A percentile compares a stretch with the other conserved stretches of the same genome.
Conservation (phyloP, 306 rosid species). For the Rosa chinensis region DNA sequence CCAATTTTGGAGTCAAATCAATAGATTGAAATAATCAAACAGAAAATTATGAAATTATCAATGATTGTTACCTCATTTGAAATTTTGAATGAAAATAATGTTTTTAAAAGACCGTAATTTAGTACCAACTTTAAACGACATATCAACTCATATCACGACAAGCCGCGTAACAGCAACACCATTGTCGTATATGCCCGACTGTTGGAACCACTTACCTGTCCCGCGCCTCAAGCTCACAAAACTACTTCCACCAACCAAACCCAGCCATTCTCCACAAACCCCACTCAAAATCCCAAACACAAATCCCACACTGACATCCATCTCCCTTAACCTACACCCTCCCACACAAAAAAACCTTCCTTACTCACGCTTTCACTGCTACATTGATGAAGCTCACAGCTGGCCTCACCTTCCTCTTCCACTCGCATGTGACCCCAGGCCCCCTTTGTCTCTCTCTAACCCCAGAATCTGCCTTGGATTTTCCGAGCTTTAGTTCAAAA, state of each 20-base stretch:
- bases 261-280: neutral
- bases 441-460: neutral
- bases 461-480: neutral
- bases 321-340: neutral
- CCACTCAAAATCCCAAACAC: neutral
- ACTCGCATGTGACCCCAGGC: slow-evolving; percentile 60
- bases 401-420: slow-evolving; percentile 38
- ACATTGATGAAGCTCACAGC: slow-evolving; percentile 62
- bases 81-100: no score
- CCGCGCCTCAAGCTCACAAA: neutral
- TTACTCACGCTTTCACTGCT: slow-evolving; percentile 22
- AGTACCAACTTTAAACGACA: neutral
- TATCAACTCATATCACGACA: neutral
- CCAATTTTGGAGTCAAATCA: no score
- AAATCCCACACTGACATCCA: neutral
- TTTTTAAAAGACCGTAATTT: no score
- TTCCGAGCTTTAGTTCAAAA: neutral
- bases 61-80: no score
- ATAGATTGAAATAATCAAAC: no score
- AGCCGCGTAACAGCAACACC: neutral
- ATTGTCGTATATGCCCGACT: neutral
- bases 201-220: neutral
- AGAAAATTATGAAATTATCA: no score
- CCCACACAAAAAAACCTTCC: neutral
- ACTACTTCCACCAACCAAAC: neutral